Conservation (phyloP, 352 stramenopile species). For the Phytophthora lateralis region DNA sequence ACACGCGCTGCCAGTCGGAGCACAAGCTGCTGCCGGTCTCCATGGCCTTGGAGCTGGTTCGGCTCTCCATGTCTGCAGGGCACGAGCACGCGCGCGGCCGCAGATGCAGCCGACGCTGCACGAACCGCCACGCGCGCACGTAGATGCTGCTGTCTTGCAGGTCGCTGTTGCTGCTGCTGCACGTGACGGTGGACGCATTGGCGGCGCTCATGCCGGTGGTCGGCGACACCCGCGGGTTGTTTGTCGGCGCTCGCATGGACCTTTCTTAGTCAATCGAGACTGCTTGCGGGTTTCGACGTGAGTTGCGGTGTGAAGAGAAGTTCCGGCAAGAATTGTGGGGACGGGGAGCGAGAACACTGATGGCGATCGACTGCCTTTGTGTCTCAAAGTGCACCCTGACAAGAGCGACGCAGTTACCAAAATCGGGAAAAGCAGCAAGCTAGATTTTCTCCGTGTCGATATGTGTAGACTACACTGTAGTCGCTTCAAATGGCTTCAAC, state of each 20-base stretch:
- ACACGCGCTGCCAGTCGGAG: slow-evolving; percentile 42
- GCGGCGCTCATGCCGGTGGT: slow-evolving; percentile 2
- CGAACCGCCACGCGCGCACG: slow-evolving; percentile 43
- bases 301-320: slow-evolving; percentile 23
- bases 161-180: slow-evolving; percentile 13
- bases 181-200: slow-evolving; percentile 8
- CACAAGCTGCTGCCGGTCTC: slow-evolving; percentile 16
- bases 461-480: too few species aligned
- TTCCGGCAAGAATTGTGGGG: neutral
- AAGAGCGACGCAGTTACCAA: slow-evolving; percentile 17
- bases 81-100: slow-evolving; percentile 39
- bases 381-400: slow-evolving; percentile 10
- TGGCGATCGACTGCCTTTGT: too few species aligned
- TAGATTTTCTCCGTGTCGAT: slow-evolving; percentile 2
- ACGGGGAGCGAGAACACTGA: neutral
- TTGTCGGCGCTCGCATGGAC: slow-evolving; percentile 6
- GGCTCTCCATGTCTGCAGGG: slow-evolving; percentile 26
- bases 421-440: neutral
- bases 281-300: slow-evolving; percentile 1
- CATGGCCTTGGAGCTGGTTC: slow-evolving; percentile 7
- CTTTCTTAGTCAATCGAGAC: neutral
- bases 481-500: too few species aligned
- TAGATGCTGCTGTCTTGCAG: slow-evolving; percentile 32
- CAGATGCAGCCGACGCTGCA: slow-evolving; percentile 45
- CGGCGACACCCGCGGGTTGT: slow-evolving; percentile 19